Conservation (phyloP, 2,329 filamentous ascomycete species). For the Calonectria naviculata region DNA sequence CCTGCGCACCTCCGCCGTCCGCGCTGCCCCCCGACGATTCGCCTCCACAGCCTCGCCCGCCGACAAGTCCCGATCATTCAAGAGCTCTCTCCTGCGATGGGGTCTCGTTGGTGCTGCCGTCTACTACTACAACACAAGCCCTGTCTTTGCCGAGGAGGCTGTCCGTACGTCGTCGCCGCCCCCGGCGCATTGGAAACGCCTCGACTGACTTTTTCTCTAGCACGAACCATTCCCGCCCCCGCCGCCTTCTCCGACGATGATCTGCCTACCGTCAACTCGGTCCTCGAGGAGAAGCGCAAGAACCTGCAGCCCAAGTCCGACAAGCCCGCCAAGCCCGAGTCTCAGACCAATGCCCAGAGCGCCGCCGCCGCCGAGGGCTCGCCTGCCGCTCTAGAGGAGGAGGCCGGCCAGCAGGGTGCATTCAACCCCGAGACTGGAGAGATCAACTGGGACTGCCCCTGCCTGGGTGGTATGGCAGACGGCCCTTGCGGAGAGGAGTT, state of each 20-base stretch:
- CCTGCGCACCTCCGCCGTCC: conserved; percentile 52
- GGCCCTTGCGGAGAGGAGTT: conserved; percentile 97
- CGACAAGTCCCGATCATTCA: conserved; percentile 82
- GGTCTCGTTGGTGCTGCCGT: conserved; percentile 80
- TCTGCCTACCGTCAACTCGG: conserved; percentile 73
- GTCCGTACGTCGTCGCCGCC: conserved; percentile 66
- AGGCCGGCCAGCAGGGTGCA: conserved; percentile 87
- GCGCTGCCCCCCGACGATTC: conserved; percentile 59
- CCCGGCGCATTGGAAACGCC: background rate
- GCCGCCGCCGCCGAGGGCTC: conserved; percentile 47
- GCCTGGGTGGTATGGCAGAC: conserved; percentile 95
- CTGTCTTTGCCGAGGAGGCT: conserved; percentile 86
- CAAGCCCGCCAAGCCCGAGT: conserved; percentile 38
- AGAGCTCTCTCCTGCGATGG: conserved; percentile 79
- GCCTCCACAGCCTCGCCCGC: conserved; percentile 64
- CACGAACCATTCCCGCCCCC: conserved; percentile 52
- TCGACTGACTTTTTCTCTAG: conserved; percentile 33
- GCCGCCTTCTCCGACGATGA: conserved; percentile 67
- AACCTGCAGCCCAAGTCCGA: conserved; percentile 51
- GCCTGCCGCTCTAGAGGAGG: conserved; percentile 74
- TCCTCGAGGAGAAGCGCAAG: conserved; percentile 72
- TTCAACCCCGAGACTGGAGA: conserved; percentile 99
- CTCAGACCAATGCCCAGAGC: conserved; percentile 41
- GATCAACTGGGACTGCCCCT: conserved; percentile 99
- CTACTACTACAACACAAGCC: conserved; percentile 95